A percentile compares a stretch with the other conserved stretches of the same genome.
These are phyloP conservation scores for Triticum dicoccoides DNA, from an alignment of 176 grass and related monocot genomes.

Conservation along the genomic window DNA sequence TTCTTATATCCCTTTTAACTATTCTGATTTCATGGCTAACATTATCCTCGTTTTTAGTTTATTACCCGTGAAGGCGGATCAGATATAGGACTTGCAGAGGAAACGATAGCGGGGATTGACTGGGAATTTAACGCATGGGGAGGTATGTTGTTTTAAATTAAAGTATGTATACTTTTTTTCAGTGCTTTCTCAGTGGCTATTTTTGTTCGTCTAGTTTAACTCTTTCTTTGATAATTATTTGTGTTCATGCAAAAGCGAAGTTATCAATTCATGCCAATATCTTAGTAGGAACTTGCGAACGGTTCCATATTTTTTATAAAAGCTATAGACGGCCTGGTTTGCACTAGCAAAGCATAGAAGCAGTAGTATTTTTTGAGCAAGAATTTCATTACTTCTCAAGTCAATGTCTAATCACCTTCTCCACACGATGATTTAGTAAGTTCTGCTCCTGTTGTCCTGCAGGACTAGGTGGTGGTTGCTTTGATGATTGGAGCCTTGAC, in stretches of 20 bases:
- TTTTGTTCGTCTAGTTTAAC: neutral
- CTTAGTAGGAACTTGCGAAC: neutral
- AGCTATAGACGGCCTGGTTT: neutral
- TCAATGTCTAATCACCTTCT: neutral
- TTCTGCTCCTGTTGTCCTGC: slow-evolving; percentile 8
- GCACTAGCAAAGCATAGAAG: neutral
- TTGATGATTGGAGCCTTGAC: slow-evolving; percentile 85
- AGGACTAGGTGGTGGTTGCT: slow-evolving; percentile 66
- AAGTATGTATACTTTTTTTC: neutral
- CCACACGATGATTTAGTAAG: neutral
- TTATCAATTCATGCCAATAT: neutral
- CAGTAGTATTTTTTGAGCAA: neutral
- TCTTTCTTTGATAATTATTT: neutral
- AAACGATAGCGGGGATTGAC: slow-evolving; percentile 79
- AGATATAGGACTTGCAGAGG: slow-evolving; percentile 10
- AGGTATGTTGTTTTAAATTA: slow-evolving; percentile 51
- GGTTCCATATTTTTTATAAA: neutral
- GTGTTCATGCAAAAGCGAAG: neutral
- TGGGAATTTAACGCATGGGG: slow-evolving; percentile 98
- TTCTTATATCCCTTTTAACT: neutral
- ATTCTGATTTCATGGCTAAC: slow-evolving; percentile 25
- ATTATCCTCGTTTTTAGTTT: slow-evolving; percentile 52
- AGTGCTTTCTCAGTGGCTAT: neutral
- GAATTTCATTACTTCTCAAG: neutral
- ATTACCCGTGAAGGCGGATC: slow-evolving; percentile 34